phyloP scores from a whole-genome alignment of 768 basidiomycete species.

The Naganishia vishniacii region DNA sequence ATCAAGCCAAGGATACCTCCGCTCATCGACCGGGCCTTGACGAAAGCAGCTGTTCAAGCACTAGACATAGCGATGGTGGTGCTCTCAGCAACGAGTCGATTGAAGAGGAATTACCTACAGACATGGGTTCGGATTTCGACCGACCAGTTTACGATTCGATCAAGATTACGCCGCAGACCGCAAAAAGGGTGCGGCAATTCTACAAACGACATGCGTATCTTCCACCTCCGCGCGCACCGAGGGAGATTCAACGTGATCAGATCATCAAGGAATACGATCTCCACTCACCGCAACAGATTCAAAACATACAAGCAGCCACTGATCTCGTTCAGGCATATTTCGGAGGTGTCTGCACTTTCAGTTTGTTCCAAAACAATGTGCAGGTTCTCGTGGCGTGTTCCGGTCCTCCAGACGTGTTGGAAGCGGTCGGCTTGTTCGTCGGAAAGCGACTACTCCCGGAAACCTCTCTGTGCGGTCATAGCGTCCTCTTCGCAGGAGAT shows the following conservation, averaged over 20 bases:
- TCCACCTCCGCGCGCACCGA: constrained; percentile 11
- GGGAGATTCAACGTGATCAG: constrained; percentile 10
- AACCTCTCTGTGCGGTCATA: constrained; percentile 16
- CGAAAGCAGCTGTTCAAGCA: no score
- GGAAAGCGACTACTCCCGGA: constrained; percentile 18
- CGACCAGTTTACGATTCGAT: constrained; percentile 22
- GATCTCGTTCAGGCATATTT: constrained; percentile 12
- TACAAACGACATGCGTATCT: constrained; percentile 13
- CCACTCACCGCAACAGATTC: constrained; percentile 7
- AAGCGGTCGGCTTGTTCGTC: neutral
- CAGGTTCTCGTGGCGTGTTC: constrained; percentile 17
- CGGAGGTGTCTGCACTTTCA: constrained; percentile 16
- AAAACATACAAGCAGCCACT: constrained; percentile 8
- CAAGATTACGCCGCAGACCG: constrained; percentile 27
- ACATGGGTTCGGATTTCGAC: constrained; percentile 1
- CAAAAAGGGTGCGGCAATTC: constrained; percentile 6
- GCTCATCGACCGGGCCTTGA: no score
- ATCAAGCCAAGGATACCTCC: no score
- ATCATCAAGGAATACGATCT: constrained; percentile 18
- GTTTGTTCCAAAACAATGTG: neutral
- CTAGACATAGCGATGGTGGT: neutral
- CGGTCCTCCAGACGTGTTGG: neutral
- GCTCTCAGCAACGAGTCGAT: neutral
- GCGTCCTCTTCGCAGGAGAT: neutral
- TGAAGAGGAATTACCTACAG: neutral